Base-by-base conservation (phyloP, 805 yeast genomes). In the Suhomyces tanzawaensis region DNA sequence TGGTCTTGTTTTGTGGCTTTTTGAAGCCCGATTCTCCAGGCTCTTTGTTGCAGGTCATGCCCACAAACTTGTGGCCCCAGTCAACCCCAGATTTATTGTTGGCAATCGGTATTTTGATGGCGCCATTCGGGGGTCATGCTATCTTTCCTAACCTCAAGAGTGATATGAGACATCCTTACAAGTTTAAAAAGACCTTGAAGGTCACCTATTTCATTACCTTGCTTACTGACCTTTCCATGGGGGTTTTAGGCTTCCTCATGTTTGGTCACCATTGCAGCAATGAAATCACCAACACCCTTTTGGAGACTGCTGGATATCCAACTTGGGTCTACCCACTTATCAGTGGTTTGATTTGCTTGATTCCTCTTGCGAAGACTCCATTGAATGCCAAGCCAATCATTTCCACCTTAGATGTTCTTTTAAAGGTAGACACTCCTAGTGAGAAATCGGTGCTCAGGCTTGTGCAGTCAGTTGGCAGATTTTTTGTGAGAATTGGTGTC, bases 121-220 rank as follows among this genome's bases (percentile, higher is more conserved):
- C 90, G 3, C 90, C 91, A 1, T 85, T 85, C 69, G 89, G 93
- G 4, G 91, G 93, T 0, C 93, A 85, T 60, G 87, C 93, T 4
- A 76, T 85, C 18, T 85, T 85, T 52, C 93, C 93, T 2, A 85
- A 85, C 47, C 67, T 85, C 37, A 81, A 79, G 55, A 71, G 79
- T 24, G 95, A 85, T 57, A 81, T 85, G 84, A 70, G 85, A 37
- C 83, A 79, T 47, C 90, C 91, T 3, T 46, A 63, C 19, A 79
- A 82, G 51, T 85, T 76, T 55, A 47, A 56, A n/a, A 53, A 56
- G 16, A 71, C 82, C 41, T 66, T 82, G 36, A 68, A 72, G 26
- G 57, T 76, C 12, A 77, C 86, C 0, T 85, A 82, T 53, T 45
- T 69, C 2, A 68, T 76, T 42, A 81, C 90, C 0, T 74, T 77